These are phyloP conservation scores for Crataegus laevigata DNA, from an alignment of 306 rosid genomes.

Conservation along the genomic window DNA sequence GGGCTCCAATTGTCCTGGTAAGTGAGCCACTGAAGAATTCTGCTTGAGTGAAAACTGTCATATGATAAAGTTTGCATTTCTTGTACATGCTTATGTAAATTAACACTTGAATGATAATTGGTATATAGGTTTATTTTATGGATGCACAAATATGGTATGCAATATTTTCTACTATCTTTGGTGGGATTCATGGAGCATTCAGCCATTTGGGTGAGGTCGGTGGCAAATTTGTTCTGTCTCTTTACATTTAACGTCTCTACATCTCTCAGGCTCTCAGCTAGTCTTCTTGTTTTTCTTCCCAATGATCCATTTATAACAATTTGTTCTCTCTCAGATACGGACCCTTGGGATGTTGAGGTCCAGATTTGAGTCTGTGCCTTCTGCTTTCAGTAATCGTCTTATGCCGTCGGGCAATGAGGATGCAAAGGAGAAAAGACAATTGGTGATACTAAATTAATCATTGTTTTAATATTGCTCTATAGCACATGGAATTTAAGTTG, in stretches of 20 bases:
- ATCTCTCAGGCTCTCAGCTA: not conserved
- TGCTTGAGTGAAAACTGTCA: not conserved
- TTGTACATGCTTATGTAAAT: constrained; percentile 1
- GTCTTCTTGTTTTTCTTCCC: constrained; percentile 13
- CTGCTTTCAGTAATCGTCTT: constrained; percentile 62
- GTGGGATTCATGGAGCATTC: constrained; percentile 94
- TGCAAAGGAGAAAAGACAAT: constrained; percentile 10
- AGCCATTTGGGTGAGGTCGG: constrained; percentile 99
- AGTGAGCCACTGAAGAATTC: constrained; percentile 23
- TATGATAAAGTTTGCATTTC: constrained; percentile 16
- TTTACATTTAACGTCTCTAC: not conserved
- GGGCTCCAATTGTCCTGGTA: constrained; percentile 96
- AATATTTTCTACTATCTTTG: constrained; percentile 82
- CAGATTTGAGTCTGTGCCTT: constrained; percentile 72
- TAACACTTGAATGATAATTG: constrained; percentile 19
- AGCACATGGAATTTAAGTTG: constrained; percentile 21
- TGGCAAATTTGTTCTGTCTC: constrained; percentile 1
- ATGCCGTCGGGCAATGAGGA: constrained; percentile 41
- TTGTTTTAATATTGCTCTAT: not conserved
- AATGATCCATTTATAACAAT: constrained; percentile 14
- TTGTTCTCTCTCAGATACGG: constrained; percentile 62
- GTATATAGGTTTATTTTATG: constrained; percentile 83
- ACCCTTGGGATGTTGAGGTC: constrained; percentile 98
- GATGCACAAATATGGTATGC: constrained; percentile 99
- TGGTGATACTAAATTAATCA: constrained; percentile 23